A percentile compares a stretch with the other conserved stretches of the same genome.
phyloP scores from a whole-genome alignment of 495 filamentous ascomycete genomes.

The Lindgomyces ingoldianus region DNA sequence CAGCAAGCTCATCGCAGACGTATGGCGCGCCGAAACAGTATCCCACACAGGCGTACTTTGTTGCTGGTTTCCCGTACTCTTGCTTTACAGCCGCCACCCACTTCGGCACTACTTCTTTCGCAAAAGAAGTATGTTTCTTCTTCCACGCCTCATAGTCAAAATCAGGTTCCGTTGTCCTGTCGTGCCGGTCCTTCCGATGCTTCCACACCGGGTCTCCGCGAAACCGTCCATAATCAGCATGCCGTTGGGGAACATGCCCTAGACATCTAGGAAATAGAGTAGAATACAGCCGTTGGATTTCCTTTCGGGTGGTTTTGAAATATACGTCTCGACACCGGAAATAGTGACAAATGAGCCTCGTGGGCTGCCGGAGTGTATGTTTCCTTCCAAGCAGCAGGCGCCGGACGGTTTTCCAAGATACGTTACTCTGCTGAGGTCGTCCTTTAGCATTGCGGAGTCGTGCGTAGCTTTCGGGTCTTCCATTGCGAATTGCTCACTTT shows the following conservation, averaged over 20 bases:
- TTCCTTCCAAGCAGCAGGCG: slow-evolving; percentile 43
- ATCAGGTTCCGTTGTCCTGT: slow-evolving; percentile 41
- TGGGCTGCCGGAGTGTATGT: slow-evolving; percentile 44
- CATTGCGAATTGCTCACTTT: no score
- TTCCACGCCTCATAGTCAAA: slow-evolving; percentile 51
- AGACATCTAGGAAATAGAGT: slow-evolving; percentile 50
- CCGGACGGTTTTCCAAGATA: slow-evolving; percentile 44
- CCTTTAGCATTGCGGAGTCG: neutral
- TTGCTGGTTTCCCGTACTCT: slow-evolving; percentile 41
- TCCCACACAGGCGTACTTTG: slow-evolving; percentile 47
- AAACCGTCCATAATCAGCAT: slow-evolving; percentile 49
- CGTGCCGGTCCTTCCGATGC: slow-evolving; percentile 43
- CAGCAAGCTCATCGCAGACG: slow-evolving; percentile 43
- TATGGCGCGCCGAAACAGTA: slow-evolving; percentile 52
- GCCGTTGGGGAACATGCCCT: slow-evolving; percentile 46
- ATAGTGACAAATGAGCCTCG: slow-evolving; percentile 40
- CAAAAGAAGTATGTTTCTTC: slow-evolving; percentile 45
- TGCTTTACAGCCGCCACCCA: slow-evolving; percentile 43
- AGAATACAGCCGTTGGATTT: slow-evolving; percentile 46
- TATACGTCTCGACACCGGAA: slow-evolving; percentile 44
- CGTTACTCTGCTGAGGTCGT: neutral
- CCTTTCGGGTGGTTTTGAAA: slow-evolving; percentile 38
- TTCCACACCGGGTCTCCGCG: slow-evolving; percentile 48
- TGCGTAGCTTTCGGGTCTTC: neutral
- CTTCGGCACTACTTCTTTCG: slow-evolving; percentile 40